Base-by-base conservation (phyloP, 306 rosid species). In the Lotus japonicus region DNA sequence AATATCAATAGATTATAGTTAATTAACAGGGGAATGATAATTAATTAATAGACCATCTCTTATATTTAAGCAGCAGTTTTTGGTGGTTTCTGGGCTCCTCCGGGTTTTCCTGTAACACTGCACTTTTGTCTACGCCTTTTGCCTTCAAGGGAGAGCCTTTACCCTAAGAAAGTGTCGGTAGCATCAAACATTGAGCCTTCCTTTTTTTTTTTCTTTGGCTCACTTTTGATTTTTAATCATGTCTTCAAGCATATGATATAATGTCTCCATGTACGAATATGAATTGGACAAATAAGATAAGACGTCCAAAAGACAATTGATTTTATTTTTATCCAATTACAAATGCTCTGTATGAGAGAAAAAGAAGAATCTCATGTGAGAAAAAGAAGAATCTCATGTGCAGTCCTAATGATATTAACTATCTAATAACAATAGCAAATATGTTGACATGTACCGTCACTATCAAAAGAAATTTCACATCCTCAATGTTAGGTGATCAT, bases 111-210 rank as follows among this genome's bases (percentile, higher is more conserved):
- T 62, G 26, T 23, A 19, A 19, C 14, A 21, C 45, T 23, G 3
- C 46, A 17, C 77, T 58, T 66, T 81, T 75, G 80, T 78, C 79
- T 13, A 76, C 68, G 68, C 50, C 51, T 60, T 73, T 50, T 75
- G 57, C 57, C 61, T 77, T 69, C 73, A 54, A 38, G 9, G 58
- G 42, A 70, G 42, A 58, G n/a, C 57, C 80, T 46, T 80, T 74
- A 58, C 7, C 51, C 17, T 16, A 74, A 76, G 68, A 64, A 53
- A 31, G 58, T 55, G 82, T 85, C 76, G 82, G 81, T 66, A 41
- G 54, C 54, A 59, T 23, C 65, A 45, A 72, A 79, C 61, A 67
- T 7, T 44, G 36, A 31, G 26, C 45, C 64, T 36, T 5, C 61
- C 7, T 10, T 55, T 17, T 36, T 55, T 17, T 36, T 41, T 21